Evolutionary conservation across 441 rosid genomes (phyloP), one percentile per base, ranked within the genome.

Genomic region (Bocquillonia castaneifolia): DNA sequence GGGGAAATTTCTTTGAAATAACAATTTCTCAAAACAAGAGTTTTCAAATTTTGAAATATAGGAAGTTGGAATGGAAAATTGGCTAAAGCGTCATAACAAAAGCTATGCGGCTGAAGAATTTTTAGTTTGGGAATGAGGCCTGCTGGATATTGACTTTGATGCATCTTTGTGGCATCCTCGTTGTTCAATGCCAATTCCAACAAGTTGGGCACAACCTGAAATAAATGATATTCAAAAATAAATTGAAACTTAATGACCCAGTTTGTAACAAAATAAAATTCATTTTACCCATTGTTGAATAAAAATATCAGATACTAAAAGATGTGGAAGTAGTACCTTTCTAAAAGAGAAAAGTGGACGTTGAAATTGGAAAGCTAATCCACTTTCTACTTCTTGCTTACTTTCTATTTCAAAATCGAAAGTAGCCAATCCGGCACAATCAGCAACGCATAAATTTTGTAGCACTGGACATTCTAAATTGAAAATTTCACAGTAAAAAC

Each of bases 141-240:
- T 29, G 47, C 60, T n/a, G 53, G 52, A 62, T 52, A 57, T 7
- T 56, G 67, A 31, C 42, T 44, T 4, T 39, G 4, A 34, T 39
- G 6, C 23, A 80, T n/a, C 48, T 55, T 67, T n/a, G 10, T 22
- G 10, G 50, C 44, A 22, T 70, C 76, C n/a, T 50, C 62, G 37
- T 59, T 54, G 17, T 53, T 20, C 23, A 72, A 12, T 17, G 70
- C 1, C 36, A 77, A 25, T 58, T 50, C 67, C 36, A 74, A 77
- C 67, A 80, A 70, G 40, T 70, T 64, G 23, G 39, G 63, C 36
- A 56, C 25, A 3, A 67, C 60, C 81, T 80, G 67, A 6, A 47
- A 63, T 14, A 3, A 4, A 40, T 4, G 13, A 10, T 3, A 1
- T 3, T 40, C 4, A 4, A 40, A 40, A 40, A 40, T 10, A 40